Conservation (phyloP, 352 stramenopile species). For the Globisporangium iwayamae region DNA sequence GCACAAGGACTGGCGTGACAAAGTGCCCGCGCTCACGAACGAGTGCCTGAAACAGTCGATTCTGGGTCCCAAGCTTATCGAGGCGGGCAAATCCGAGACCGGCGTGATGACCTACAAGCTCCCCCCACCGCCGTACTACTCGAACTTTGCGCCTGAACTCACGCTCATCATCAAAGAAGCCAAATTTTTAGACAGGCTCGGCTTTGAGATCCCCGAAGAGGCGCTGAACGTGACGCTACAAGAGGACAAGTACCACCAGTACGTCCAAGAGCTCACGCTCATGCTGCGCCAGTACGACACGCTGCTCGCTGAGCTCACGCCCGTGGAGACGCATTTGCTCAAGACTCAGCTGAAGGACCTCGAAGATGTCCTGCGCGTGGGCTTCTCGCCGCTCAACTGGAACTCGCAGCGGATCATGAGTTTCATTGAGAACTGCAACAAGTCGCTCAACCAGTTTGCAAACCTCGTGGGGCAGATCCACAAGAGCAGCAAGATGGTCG, state of each 20-base stretch:
- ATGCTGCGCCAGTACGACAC: slow-evolving; percentile 92
- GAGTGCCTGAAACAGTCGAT: slow-evolving; percentile 94
- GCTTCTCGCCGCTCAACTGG: slow-evolving; percentile 96
- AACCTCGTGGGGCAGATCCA: slow-evolving; percentile 93
- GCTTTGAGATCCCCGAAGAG: slow-evolving; percentile 93
- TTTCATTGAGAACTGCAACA: slow-evolving; percentile 93
- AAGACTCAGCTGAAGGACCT: slow-evolving; percentile 88
- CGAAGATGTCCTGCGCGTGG: slow-evolving; percentile 79
- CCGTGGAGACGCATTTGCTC: slow-evolving; percentile 89
- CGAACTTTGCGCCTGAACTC: slow-evolving; percentile 93
- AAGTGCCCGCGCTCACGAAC: slow-evolving; percentile 82
- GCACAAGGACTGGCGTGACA: slow-evolving; percentile 92
- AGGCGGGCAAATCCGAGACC: slow-evolving; percentile 72
- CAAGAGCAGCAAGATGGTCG: slow-evolving; percentile 94
- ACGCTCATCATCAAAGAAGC: slow-evolving; percentile 95
- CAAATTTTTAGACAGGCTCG: slow-evolving; percentile 94
- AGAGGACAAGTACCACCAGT: slow-evolving; percentile 95
- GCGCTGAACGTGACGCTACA: slow-evolving; percentile 95
- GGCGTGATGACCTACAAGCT: slow-evolving; percentile 80
- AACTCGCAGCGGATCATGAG: slow-evolving; percentile 95
- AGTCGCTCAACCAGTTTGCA: slow-evolving; percentile 91
- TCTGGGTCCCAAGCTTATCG: slow-evolving; percentile 75
- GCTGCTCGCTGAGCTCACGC: slow-evolving; percentile 76
- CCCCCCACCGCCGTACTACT: slow-evolving; percentile 88
- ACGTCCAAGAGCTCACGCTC: slow-evolving; percentile 88